Conservation (phyloP, 1,284 basidiomycete species). For the Phellinidium pouzarii region DNA sequence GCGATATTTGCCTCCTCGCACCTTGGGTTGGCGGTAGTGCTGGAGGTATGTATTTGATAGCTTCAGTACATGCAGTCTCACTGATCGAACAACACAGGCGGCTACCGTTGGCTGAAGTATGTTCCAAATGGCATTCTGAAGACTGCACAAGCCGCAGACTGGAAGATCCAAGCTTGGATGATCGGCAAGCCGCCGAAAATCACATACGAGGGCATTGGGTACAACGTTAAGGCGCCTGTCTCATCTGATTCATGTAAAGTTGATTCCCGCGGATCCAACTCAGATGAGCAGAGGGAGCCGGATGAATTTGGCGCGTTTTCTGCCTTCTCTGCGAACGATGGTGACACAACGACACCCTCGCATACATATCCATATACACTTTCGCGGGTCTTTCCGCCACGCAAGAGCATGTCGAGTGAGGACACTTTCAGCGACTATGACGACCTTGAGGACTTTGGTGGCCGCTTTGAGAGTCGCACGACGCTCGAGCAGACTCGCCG, state of each 20-base stretch:
- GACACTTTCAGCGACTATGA: slow-evolving; percentile 77
- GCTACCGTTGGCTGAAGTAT: slow-evolving; percentile 96
- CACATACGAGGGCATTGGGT: slow-evolving; percentile 75
- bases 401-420: slow-evolving; percentile 48
- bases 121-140: slow-evolving; percentile 90
- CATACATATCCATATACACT: slow-evolving; percentile 1
- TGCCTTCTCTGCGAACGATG: neutral
- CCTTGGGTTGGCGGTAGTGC: slow-evolving; percentile 96
- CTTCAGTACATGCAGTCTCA: slow-evolving; percentile 2
- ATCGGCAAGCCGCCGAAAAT: slow-evolving; percentile 88
- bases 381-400: neutral
- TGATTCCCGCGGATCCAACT: neutral
- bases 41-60: slow-evolving; percentile 50
- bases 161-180: slow-evolving; percentile 95
- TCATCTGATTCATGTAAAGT: slow-evolving; percentile 30
- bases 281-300: neutral
- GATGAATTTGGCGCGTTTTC: neutral
- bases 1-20: slow-evolving; percentile 84
- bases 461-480: slow-evolving; percentile 72
- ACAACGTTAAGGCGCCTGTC: slow-evolving; percentile 35
- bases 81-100: slow-evolving; percentile 37
- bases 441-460: slow-evolving; percentile 76
- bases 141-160: slow-evolving; percentile 95
- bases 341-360: neutral
- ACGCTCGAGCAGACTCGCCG: slow-evolving; percentile 44